Percentiles rank a stretch among this genome's conserved stretches.
phyloP scores from a whole-genome alignment of 345 rosid genomes.

The Geranium rotundifolium region DNA sequence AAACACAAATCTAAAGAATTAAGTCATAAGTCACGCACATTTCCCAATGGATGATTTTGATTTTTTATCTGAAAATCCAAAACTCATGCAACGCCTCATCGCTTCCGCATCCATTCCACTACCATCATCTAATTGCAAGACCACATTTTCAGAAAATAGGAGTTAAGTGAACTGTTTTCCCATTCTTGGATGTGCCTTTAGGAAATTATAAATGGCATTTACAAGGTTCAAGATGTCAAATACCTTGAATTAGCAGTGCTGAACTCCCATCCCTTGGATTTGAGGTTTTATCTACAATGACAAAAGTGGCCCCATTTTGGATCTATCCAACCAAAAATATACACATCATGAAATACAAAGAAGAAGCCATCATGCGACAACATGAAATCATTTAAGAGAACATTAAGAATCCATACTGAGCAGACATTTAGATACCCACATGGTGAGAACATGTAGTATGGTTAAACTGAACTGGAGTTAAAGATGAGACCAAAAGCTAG shows the following conservation, averaged over 20 bases:
- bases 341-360: slow-evolving; percentile 22
- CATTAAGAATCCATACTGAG: no score
- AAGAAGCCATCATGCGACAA: slow-evolving; percentile 12
- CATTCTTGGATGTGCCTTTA: background rate
- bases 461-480: no score
- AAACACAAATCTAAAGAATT: slow-evolving; percentile 7
- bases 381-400: background rate
- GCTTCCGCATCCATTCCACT: slow-evolving; percentile 95
- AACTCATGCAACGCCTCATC: slow-evolving; percentile 82
- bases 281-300: slow-evolving; percentile 66
- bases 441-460: no score
- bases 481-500: no score
- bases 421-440: no score
- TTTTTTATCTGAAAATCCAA: slow-evolving; percentile 91
- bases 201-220: background rate
- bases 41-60: slow-evolving; percentile 70
- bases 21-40: slow-evolving; percentile 34
- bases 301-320: slow-evolving; percentile 96
- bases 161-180: background rate
- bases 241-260: slow-evolving; percentile 81
- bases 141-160: slow-evolving; percentile 2
- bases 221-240: slow-evolving; percentile 3
- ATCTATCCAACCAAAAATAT: slow-evolving; percentile 41
- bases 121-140: slow-evolving; percentile 59
- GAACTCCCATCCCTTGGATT: slow-evolving; percentile 68